Evolutionary conservation across 2,329 filamentous ascomycete genomes (phyloP), one percentile per base, ranked within the genome.

Genomic region (Davidsoniella virescens): DNA sequence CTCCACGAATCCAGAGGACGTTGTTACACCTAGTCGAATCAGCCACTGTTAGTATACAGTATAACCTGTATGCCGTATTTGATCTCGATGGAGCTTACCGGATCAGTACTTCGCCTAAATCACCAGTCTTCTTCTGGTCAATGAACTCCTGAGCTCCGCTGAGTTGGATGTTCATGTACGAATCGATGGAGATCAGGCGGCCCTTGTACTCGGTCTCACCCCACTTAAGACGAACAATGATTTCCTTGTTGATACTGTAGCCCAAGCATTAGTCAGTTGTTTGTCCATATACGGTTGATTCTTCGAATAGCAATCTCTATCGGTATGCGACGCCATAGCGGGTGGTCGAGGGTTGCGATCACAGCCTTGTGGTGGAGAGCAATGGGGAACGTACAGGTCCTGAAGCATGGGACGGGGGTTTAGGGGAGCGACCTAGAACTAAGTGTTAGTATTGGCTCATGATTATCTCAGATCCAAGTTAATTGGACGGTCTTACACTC

Each of bases 131-230:
- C 74, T 93, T 84, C 58, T 86, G 82, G 63, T 87, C 80, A 61
- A 94, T 84, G 67, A 82, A 95, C 67, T 98, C 92, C 68, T 94
- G 85, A 47, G 90, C 88, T 60, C 83, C 82, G 57, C 81, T 80
- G 56, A 98, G 76, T 69, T 96, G 87, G 56, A 98, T 80, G 71
- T 98, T 98, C 90, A 98, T 96, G 72, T 98, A 98, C 63, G 84
- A 87, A 70, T 98, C 92, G 62, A 94, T 85, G 60, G 84, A 90
- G 62, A 94, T 84, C 55, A 98, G 78, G 57, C 78, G 78, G 64
- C 92, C 92, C 66, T 90, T 93, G 76, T 98, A 98, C 67, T 98
- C 92, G 54, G 87, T 92, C 67, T 95, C 82, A 59, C 87, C 87
- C 92, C 92, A 98, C 76, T 98, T 98, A 56, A 98, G 76, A 60